Evolutionary conservation across 805 yeast species (phyloP), one percentile per base, ranked within the genome.

Genomic region (Candida schatavii): DNA sequence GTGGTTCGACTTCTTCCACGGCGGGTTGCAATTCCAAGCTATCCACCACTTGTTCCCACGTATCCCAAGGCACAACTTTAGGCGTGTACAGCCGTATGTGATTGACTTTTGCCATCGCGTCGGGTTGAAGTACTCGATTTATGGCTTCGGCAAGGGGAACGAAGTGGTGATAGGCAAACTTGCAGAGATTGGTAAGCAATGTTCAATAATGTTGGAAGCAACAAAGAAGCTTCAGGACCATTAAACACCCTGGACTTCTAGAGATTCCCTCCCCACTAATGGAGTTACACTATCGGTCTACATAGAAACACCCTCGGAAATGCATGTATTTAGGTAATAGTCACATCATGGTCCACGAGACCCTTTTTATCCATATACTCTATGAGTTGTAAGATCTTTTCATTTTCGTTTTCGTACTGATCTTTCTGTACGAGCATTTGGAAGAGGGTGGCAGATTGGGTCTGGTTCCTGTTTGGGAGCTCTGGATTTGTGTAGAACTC

Each of bases 21-120:
- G 97, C 6, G 97, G 97, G 0, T 73, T 88, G 41, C 97, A 88
- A 61, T 88, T 87, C 68, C 97, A 88, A 59, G 93, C 90, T 0
- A 79, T 88, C 39, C 97, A 88, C 59, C 97, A 88, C 58, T 69
- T 89, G 51, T 88, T 88, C 61, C 97, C 97, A 22, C 70, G 97
- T 44, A 60, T 88, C 52, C 97, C 97, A 18, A 74, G 96, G 44
- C 96, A 89, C 62, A 88, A 89, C 57, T 77, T 89, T 55, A 72
- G 97, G 46, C 69, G 71, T 22, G 87, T 81, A 0, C 96, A 89
- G 56, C 79, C 82, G 1, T 66, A 66, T 35, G 93, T 88, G 29
- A 70, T 84, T 40, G 78, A 80, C 33, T 88, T 88, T 53, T 88
- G 96, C 61, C 66, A 80, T 33, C 78, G 78, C 19, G 84, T 85